Base-by-base conservation (phyloP, 2,329 filamentous ascomycete genomes). In the Huntiella abstrusa region DNA sequence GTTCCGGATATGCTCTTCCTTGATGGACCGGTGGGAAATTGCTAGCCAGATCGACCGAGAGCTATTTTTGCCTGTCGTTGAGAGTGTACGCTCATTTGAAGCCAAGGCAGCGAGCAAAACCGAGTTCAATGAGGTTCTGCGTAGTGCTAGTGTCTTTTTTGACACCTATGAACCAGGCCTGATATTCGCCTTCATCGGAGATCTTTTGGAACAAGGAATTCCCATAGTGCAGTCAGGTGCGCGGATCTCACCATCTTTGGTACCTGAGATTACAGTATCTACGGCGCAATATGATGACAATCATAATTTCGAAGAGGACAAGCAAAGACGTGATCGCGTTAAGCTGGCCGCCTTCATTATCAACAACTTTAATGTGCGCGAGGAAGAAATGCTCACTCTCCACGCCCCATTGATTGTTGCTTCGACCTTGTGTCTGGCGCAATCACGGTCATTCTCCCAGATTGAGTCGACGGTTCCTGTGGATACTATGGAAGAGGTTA, bases 21-120 rank as follows among this genome's bases (percentile, higher is more conserved):
- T 98, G 45, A 96, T 98, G 91, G 91, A 98, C 62, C 78, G 87
- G 49, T 96, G 86, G 87, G 91, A 98, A 59, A 88, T 98, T 53
- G 91, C 91, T 28, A 85, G 85, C 1, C 69, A 88, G 13, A 77
- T 98, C 41, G 80, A 96, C 1, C 83, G 87, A 0, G 79, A 85
- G 51, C 74, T 96, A 11, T 96, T 98, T 56, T 67, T 95, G 11
- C 83, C 87, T 3, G 78, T 88, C 19, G 74, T 98, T 54, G 72
- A 79, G 57, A 92, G 80, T 54, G 79, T 93, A 34, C 77, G 80
- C 53, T 65, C 69, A 40, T 96, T 86, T 62, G 79, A 86, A 59
- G 64, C 66, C 19, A 66, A 66, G 44, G 75, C 80, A 8, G 61
- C 70, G 1, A 70, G 70, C n/a, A 80, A 80, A 55, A 62, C 71